Percentiles rank a stretch among this genome's conserved stretches.
phyloP scores from a whole-genome alignment of 768 basidiomycete genomes.

The Russula sp. region DNA sequence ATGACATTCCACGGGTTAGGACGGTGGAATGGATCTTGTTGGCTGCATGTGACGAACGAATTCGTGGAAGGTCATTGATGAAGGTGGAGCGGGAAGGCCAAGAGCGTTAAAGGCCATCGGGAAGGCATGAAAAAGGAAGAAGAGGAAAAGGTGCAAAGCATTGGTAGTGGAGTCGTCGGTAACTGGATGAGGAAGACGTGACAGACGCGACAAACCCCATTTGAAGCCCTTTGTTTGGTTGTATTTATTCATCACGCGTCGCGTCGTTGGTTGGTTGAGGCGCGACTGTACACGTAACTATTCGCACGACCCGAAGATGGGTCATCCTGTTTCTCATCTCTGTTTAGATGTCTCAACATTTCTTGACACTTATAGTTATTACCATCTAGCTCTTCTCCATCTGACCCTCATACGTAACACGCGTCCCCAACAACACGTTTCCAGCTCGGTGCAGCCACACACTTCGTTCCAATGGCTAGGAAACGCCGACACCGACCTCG shows the following conservation, averaged over 20 bases:
- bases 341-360: too few relatives aligned
- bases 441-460: too few relatives aligned
- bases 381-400: too few relatives aligned
- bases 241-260: background rate
- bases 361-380: too few relatives aligned
- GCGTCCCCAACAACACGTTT: too few relatives aligned
- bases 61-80: constrained; percentile 13
- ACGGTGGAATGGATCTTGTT: constrained; percentile 25
- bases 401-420: too few relatives aligned
- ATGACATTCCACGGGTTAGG: constrained; percentile 26
- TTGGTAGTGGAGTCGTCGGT: constrained; percentile 4
- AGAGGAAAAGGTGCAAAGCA: constrained; percentile 7
- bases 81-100: constrained; percentile 14
- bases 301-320: too few relatives aligned
- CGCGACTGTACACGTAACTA: too few relatives aligned
- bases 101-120: constrained; percentile 19
- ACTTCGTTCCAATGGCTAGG: too few relatives aligned
- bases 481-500: too few relatives aligned
- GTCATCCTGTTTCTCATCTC: too few relatives aligned
- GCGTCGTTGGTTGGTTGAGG: too few relatives aligned
- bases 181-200: constrained; percentile 3
- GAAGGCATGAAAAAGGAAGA: constrained; percentile 17
- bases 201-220: background rate
- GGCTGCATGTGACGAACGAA: constrained; percentile 21
- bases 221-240: constrained; percentile 7